Percentiles rank a stretch among this genome's conserved stretches.
phyloP scores from a whole-genome alignment of 768 basidiomycete species.

The Suillus subaureus region DNA sequence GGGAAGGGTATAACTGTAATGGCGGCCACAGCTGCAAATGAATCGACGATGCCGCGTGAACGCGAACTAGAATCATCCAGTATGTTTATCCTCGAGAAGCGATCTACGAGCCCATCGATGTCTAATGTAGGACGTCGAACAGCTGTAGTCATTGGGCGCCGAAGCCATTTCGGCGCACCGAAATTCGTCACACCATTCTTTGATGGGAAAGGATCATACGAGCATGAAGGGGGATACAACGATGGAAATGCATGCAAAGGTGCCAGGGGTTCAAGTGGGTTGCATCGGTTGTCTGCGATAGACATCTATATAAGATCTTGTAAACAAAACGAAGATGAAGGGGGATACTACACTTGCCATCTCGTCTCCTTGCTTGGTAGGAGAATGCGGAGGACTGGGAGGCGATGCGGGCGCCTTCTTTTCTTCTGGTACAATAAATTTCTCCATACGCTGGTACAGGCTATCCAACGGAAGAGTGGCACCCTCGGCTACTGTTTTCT shows the following conservation, averaged over 20 bases:
- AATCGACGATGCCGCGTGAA: neutral
- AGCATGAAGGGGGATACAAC: slow-evolving; percentile 18
- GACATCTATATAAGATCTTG: neutral
- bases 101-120: slow-evolving; percentile 11
- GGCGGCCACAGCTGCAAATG: slow-evolving; percentile 12
- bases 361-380: slow-evolving; percentile 17
- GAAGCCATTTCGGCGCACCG: slow-evolving; percentile 12
- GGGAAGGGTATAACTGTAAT: slow-evolving; percentile 18
- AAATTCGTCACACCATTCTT: slow-evolving; percentile 10
- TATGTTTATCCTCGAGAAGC: slow-evolving; percentile 17
- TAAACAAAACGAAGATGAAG: neutral
- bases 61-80: slow-evolving; percentile 11
- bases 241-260: slow-evolving; percentile 27
- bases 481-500: slow-evolving; percentile 19
- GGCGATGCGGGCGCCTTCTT: slow-evolving; percentile 9
- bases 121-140: neutral
- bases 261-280: slow-evolving; percentile 17
- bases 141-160: neutral
- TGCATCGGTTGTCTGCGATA: neutral
- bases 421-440: slow-evolving; percentile 23
- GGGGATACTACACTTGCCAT: slow-evolving; percentile 4
- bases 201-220: slow-evolving; percentile 21
- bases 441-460: slow-evolving; percentile 30
- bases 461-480: slow-evolving; percentile 25
- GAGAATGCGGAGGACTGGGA: slow-evolving; percentile 12